These are phyloP conservation scores for Aureobasidium melanogenum DNA, from an alignment of 2,329 filamentous ascomycete species.

Conservation along the genomic window DNA sequence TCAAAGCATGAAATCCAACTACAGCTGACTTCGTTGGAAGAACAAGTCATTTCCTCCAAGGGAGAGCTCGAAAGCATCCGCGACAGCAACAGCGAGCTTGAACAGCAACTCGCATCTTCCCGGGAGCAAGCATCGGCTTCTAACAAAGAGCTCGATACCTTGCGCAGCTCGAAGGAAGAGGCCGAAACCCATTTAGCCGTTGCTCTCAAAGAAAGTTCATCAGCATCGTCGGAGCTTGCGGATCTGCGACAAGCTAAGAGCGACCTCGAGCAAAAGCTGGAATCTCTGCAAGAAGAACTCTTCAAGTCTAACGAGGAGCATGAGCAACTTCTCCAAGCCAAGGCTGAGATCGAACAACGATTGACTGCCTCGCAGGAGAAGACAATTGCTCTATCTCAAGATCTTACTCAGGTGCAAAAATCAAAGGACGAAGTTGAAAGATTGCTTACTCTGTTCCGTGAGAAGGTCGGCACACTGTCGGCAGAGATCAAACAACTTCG, in stretches of 20 bases:
- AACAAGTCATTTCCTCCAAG: not conserved
- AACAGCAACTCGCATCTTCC: not conserved
- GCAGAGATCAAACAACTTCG: conserved; percentile 11
- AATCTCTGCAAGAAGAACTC: not conserved
- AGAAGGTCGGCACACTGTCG: not conserved
- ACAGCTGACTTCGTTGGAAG: not conserved
- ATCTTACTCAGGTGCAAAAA: not conserved
- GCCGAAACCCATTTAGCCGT: not conserved
- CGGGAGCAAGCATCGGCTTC: not conserved
- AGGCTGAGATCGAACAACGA: conserved; percentile 4
- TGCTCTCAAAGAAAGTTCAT: not conserved
- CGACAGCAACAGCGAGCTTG: not conserved
- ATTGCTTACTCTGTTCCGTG: not conserved
- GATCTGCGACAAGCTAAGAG: not conserved
- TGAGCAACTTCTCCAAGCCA: not conserved
- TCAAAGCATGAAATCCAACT: conserved; percentile 10
- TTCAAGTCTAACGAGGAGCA: not conserved
- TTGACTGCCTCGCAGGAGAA: not conserved
- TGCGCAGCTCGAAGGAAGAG: conserved; percentile 3
- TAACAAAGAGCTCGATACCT: not conserved
- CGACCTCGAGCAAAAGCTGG: conserved; percentile 7
- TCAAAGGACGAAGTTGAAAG: conserved; percentile 6
- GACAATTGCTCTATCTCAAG: not conserved
- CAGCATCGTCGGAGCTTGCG: not conserved
- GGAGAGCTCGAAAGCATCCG: not conserved